Evolutionary conservation across 1,139 yeast species (phyloP).

Genomic region (Lipomyces yarrowii): DNA sequence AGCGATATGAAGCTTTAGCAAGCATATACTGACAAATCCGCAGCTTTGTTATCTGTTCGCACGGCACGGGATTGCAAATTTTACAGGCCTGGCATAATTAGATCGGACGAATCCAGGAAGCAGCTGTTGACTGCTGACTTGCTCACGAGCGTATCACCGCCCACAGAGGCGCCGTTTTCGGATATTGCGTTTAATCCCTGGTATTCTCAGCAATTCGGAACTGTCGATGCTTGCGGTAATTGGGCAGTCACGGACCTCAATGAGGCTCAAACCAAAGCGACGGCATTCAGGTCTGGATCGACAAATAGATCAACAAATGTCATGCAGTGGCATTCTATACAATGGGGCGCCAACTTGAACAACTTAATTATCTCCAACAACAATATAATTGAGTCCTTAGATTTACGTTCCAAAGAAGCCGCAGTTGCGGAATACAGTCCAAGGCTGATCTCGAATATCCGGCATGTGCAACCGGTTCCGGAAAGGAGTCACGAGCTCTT

Average conservation of each 20-base stretch:
- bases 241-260: conserved; percentile 9
- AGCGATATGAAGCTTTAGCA: not conserved
- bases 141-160: not conserved
- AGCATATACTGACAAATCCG: not conserved
- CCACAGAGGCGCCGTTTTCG: conserved; percentile 1
- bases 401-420: conserved; percentile 12
- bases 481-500: conserved; percentile 12
- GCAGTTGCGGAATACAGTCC: conserved; percentile 9
- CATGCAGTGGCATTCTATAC: not conserved
- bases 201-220: conserved; percentile 27
- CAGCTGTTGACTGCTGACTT: conserved; percentile 12
- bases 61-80: conserved; percentile 7
- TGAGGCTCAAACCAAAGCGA: not conserved
- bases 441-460: conserved; percentile 3
- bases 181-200: conserved; percentile 29
- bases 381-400: conserved; percentile 11
- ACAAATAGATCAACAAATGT: not conserved
- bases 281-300: not conserved
- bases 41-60: conserved; percentile 19
- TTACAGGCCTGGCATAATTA: conserved; percentile 15
- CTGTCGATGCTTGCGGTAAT: conserved; percentile 22
- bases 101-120: conserved; percentile 5
- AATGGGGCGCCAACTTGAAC: conserved; percentile 26
- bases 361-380: conserved; percentile 16
- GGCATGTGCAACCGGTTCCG: conserved; percentile 5